Evolutionary conservation across 768 basidiomycete genomes (phyloP), one percentile per base, ranked within the genome.

Genomic region (Favolaschia claudopus): DNA sequence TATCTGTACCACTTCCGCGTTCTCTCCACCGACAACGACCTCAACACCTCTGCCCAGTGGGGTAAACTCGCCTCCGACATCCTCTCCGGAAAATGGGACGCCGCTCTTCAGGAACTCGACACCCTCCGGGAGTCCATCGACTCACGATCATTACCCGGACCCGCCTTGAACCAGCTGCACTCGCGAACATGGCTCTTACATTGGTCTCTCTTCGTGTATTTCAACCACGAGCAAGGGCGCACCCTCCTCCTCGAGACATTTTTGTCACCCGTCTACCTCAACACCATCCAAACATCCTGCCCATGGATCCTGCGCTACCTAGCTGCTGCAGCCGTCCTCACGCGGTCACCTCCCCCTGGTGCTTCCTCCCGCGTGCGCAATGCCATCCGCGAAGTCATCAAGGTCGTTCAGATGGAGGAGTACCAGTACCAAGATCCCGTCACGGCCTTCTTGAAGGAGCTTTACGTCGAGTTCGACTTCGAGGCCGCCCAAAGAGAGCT

Each of bases 1-100:
- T 99, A 97, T 78, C 83, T 99, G 54, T 98, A 99, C 82, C 96
- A 99, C 72, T 99, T 99, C 84, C 93, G 96, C 54, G 91, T 99
- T 22, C 89, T 99, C 60, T 96, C 96, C 44, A 97, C 95, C 55
- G 93, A 96, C 72, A 82, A 84, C 55, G 92, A 96, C 48, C 91
- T 96, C 71, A 95, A 93, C 77, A 91, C 93, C 33, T 99, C 97
- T 5, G 94, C 96, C 3, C 93, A 96, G 77, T 99, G 96, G 97
- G 97, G 97, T 12, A 99, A 98, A 76, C 92, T 99, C 63, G 93
- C 95, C 33, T 95, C 91, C 28, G 95, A 99, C 74, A 96, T 98
- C 72, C 88, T 99, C 47, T 89, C 89, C 4, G 97, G 96, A 39
- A 88, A 91, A 66, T 98, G 95, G 95, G 93, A 96, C 57, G 84